Percentiles rank a stretch among this genome's conserved stretches.
Evolutionary conservation across 257 asterid genomes (phyloP).

Genomic region (Apocynum venetum): DNA sequence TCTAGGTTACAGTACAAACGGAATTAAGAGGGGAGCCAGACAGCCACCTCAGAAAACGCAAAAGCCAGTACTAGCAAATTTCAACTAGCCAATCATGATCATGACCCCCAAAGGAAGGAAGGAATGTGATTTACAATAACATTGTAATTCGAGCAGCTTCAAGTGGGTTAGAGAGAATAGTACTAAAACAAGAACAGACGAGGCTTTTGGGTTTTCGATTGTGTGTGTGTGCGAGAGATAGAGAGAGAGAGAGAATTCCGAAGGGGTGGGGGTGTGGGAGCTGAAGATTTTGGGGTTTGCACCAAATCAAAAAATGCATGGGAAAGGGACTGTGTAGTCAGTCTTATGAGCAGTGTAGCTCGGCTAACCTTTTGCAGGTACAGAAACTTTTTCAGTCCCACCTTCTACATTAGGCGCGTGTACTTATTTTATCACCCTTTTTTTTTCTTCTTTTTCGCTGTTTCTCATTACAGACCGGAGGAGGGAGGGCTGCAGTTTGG

Average conservation of each 20-base stretch:
- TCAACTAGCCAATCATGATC: neutral
- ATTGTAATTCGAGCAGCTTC: neutral
- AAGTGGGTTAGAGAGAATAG: neutral
- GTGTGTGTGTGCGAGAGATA: neutral
- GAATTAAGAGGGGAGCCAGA: neutral
- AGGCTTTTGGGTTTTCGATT: neutral
- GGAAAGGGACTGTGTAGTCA: neutral
- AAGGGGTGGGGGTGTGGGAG: neutral
- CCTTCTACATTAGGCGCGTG: neutral
- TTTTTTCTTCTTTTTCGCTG: too few relatives aligned
- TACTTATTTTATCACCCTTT: neutral
- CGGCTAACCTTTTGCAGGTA: neutral
- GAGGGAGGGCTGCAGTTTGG: too few relatives aligned
- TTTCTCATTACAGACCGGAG: too few relatives aligned
- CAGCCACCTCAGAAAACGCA: neutral
- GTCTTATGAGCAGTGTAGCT: neutral
- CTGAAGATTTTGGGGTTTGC: neutral
- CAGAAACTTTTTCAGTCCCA: neutral
- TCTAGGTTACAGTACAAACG: neutral
- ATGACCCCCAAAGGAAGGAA: neutral
- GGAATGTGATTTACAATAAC: neutral
- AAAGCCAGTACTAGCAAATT: too few relatives aligned
- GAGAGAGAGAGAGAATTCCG: neutral
- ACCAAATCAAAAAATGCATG: slow-evolving; percentile 5
- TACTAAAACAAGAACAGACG: neutral